Base-by-base conservation (phyloP, 164 flowering plant genomes). In the Magnolia sinica region DNA sequence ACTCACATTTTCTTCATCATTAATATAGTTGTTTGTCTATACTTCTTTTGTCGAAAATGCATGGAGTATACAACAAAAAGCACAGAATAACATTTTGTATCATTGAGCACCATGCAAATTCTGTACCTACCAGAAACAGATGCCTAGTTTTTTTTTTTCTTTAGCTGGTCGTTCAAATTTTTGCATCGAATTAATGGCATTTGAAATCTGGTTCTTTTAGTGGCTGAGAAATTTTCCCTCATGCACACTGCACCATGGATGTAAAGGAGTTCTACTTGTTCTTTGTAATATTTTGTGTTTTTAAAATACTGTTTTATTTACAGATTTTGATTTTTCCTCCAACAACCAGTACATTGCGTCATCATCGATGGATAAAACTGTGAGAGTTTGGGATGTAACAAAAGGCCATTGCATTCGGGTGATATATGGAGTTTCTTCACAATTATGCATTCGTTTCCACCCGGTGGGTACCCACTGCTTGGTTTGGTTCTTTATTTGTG, bases 291-390 rank as follows among this genome's bases (percentile, higher is more conserved):
- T 55, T 55, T 55, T 55, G 45, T 23, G 37, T 72, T 64, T 79
- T 80, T 83, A 63, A 81, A 31, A 27, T 71, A 50, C 64, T 78
- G 16, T 16, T 74, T 37, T 76, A 22, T 77, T 83, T 84, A 74
- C 97, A 96, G 99, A 94, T 87, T 96, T 96, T 88, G 99, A 92
- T 84, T 96, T 96, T 88, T 88, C 99, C 58, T 86, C 96, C 80
- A 94, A 91, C 85, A 94, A 96, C 83, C 98, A 91, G 85, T 96
- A 96, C 83, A 90, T 96, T 84, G 94, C 98, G 76, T 96, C 98
- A 55, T 85, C 98, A 65, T 96, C 99, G 67, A 68, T 91, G 85
- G 99, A 96, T 83, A 94, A 96, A 87, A 94, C 97, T 78, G 93
- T 96, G 65, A 85, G 97, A 89, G 93, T 96, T 66, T 96, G 99